Percentiles rank a stretch among this genome's conserved stretches.
Conservation (phyloP, 305 asterid species). For the Plantago coronopus region DNA sequence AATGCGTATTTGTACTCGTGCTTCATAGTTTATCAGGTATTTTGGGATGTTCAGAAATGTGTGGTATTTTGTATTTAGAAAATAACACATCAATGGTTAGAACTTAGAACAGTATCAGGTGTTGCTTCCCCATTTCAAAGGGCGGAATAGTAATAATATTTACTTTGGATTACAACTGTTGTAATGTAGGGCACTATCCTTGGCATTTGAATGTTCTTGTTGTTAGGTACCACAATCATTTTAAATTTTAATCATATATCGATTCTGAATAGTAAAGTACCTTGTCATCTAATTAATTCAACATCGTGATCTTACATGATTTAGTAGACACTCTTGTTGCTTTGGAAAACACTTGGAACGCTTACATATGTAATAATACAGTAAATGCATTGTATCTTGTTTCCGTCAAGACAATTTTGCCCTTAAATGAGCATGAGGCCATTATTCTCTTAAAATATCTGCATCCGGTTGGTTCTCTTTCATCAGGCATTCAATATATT, state of each 20-base stretch:
- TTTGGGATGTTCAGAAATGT: not conserved
- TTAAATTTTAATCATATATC: not conserved
- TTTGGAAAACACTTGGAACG: not conserved
- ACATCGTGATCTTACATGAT: slow-evolving; percentile 2
- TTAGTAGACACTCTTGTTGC: slow-evolving; percentile 1
- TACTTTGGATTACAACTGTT: not conserved
- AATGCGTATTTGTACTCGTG: too few species aligned
- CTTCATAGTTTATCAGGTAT: too few species aligned
- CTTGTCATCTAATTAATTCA: slow-evolving; percentile 4
- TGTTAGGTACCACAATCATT: not conserved
- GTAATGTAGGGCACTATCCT: not conserved
- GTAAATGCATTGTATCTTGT: not conserved
- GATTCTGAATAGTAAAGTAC: not conserved
- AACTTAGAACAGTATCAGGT: too few species aligned
- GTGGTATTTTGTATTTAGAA: not conserved
- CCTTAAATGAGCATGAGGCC: not conserved
- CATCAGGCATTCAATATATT: slow-evolving; percentile 63
- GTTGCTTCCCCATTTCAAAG: too few species aligned
- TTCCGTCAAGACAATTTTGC: not conserved
- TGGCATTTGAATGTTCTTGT: not conserved
- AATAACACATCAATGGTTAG: too few species aligned
- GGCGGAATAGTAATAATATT: too few species aligned
- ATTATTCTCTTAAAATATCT: slow-evolving; percentile 26
- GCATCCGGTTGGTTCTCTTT: slow-evolving; percentile 18
- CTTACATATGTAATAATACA: slow-evolving; percentile 1